phyloP scores from a whole-genome alignment of 2,329 filamentous ascomycete genomes.

The Gaeumannomyces sp. region DNA sequence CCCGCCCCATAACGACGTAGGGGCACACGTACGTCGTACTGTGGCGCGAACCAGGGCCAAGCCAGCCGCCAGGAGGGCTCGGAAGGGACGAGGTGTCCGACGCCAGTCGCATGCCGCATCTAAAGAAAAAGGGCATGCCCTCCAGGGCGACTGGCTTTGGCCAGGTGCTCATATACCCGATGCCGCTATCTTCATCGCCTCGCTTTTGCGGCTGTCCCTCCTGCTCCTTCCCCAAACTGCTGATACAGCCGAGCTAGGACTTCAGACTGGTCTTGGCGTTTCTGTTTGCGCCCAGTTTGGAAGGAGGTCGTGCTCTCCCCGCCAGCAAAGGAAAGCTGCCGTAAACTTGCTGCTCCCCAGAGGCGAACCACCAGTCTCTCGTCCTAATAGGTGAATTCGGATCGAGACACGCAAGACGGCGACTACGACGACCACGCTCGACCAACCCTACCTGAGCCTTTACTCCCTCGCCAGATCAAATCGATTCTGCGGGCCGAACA shows the following conservation, averaged over 20 bases:
- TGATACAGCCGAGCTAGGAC: background rate
- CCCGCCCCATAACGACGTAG: background rate
- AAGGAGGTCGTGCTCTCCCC: background rate
- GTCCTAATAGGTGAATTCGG: too few species aligned
- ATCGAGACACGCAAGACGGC: background rate
- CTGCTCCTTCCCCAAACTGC: background rate
- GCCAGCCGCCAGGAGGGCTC: background rate
- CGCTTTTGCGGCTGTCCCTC: background rate
- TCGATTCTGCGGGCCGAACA: background rate
- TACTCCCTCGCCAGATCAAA: background rate
- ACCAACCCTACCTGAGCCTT: background rate
- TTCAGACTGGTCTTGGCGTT: background rate
- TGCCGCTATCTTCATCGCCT: background rate
- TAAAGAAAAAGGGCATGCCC: background rate
- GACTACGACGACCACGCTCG: background rate
- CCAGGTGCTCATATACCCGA: background rate
- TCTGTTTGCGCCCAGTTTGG: background rate
- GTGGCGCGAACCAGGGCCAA: background rate
- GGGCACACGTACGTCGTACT: background rate
- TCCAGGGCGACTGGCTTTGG: background rate
- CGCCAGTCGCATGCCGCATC: background rate
- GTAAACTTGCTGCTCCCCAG: too few species aligned
- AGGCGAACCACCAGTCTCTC: too few species aligned
- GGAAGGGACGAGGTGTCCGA: background rate
- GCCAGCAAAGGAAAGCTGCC: background rate